These are phyloP conservation scores for Hymenotorrendiella dingleyae DNA, from an alignment of 2,329 filamentous ascomycete species.

Conservation along the genomic window DNA sequence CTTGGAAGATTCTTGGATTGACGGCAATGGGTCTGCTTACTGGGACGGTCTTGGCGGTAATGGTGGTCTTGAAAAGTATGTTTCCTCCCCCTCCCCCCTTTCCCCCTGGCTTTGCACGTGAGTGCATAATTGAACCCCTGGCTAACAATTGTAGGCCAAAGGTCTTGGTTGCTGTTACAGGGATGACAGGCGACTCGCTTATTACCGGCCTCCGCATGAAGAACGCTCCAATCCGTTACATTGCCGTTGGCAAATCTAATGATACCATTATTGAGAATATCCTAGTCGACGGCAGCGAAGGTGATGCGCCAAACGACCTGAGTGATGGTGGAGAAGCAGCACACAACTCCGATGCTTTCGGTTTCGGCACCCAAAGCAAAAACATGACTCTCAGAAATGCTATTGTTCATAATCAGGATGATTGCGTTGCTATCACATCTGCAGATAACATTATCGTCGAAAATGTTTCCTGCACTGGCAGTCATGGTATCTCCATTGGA, in stretches of 20 bases:
- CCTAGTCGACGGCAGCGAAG: slow-evolving; percentile 35
- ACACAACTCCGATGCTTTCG: slow-evolving; percentile 34
- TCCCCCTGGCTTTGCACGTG: too few species aligned
- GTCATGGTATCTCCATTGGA: slow-evolving; percentile 10
- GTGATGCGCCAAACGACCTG: slow-evolving; percentile 31
- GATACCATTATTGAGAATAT: slow-evolving; percentile 33
- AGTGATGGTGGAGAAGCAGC: slow-evolving; percentile 32
- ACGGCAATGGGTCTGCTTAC: slow-evolving; percentile 36
- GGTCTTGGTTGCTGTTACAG: too few species aligned
- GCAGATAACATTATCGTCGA: slow-evolving; percentile 9
- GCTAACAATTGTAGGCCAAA: too few species aligned
- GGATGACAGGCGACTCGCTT: too few species aligned
- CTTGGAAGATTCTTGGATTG: slow-evolving; percentile 30
- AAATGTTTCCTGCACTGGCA: slow-evolving; percentile 9
- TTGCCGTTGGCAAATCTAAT: too few species aligned
- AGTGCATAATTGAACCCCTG: too few species aligned
- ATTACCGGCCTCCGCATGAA: too few species aligned
- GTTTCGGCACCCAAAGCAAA: slow-evolving; percentile 28
- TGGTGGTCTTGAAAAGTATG: slow-evolving; percentile 32
- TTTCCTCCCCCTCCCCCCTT: too few species aligned
- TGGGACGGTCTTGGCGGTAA: slow-evolving; percentile 42
- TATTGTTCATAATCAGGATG: slow-evolving; percentile 31
- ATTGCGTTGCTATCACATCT: slow-evolving; percentile 26
- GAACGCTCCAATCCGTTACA: too few species aligned
- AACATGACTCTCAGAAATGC: slow-evolving; percentile 26